phyloP scores from a whole-genome alignment of 352 stramenopile species.

The Phytopythium cucurbitacearum region DNA sequence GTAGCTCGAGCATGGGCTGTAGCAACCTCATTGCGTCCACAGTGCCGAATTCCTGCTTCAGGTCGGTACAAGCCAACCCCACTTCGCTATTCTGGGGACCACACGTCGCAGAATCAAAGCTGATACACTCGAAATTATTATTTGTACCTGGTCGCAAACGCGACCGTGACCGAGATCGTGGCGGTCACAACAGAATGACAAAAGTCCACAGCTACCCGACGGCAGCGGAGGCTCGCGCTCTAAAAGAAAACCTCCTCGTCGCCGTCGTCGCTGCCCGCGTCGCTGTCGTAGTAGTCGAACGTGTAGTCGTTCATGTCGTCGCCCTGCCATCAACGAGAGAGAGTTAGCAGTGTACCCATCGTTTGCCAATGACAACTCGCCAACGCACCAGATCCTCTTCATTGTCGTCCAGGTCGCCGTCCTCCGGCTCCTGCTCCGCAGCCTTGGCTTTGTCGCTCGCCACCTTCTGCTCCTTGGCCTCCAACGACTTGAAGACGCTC shows the following conservation, averaged over 20 bases:
- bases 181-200: too few species aligned
- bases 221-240: background rate
- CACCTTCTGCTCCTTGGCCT: conserved; percentile 59
- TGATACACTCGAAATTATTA: too few species aligned
- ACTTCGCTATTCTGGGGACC: too few species aligned
- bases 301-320: conserved; percentile 83
- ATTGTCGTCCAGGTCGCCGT: conserved; percentile 53
- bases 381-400: conserved; percentile 49
- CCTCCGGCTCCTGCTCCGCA: conserved; percentile 33
- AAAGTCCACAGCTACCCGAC: too few species aligned
- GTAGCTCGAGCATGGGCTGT: too few species aligned
- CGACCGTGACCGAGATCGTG: too few species aligned
- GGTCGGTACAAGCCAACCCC: too few species aligned
- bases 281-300: conserved; percentile 78
- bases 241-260: conserved; percentile 81
- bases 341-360: background rate
- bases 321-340: conserved; percentile 12
- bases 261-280: conserved; percentile 58
- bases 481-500: conserved; percentile 62
- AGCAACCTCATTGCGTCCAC: too few species aligned
- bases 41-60: too few species aligned
- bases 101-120: too few species aligned
- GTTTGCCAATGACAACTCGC: background rate
- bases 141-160: too few species aligned
- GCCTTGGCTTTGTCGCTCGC: conserved; percentile 42